Evolutionary conservation across 805 yeast genomes (phyloP).

Genomic region (Sugiyamaella smithiae): DNA sequence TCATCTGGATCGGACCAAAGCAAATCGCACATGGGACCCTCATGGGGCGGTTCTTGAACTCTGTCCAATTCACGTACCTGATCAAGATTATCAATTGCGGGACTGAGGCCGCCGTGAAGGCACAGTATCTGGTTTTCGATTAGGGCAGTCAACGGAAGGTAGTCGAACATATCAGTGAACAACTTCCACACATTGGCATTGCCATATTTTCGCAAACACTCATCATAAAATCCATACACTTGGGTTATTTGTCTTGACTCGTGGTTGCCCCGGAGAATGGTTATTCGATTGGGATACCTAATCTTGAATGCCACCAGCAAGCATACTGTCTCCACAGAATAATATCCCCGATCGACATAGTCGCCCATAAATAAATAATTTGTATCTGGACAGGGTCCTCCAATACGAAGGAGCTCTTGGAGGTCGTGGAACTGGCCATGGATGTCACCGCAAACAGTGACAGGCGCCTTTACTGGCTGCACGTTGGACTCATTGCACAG

Average conservation of each 20-base stretch:
- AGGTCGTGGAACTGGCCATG: slow-evolving; percentile 96
- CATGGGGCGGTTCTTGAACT: slow-evolving; percentile 95
- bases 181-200: slow-evolving; percentile 90
- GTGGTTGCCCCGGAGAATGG: slow-evolving; percentile 91
- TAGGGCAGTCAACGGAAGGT: slow-evolving; percentile 88
- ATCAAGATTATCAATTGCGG: slow-evolving; percentile 90
- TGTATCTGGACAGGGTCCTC: slow-evolving; percentile 91
- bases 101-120: slow-evolving; percentile 91
- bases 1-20: slow-evolving; percentile 98
- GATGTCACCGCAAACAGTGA: slow-evolving; percentile 94
- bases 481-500: slow-evolving; percentile 83
- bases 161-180: slow-evolving; percentile 88
- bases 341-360: slow-evolving; percentile 85
- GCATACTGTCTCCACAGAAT: slow-evolving; percentile 88
- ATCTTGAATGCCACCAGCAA: slow-evolving; percentile 88
- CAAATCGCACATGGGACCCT: slow-evolving; percentile 96
- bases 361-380: slow-evolving; percentile 89
- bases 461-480: slow-evolving; percentile 93
- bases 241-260: slow-evolving; percentile 95
- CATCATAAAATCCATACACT: slow-evolving; percentile 94
- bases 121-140: slow-evolving; percentile 90
- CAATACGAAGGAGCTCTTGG: slow-evolving; percentile 88
- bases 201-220: slow-evolving; percentile 90
- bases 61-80: slow-evolving; percentile 89
- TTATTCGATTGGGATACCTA: slow-evolving; percentile 85